Conservation (phyloP, 148 eudicot genomes). For the Limonium bicolor region DNA sequence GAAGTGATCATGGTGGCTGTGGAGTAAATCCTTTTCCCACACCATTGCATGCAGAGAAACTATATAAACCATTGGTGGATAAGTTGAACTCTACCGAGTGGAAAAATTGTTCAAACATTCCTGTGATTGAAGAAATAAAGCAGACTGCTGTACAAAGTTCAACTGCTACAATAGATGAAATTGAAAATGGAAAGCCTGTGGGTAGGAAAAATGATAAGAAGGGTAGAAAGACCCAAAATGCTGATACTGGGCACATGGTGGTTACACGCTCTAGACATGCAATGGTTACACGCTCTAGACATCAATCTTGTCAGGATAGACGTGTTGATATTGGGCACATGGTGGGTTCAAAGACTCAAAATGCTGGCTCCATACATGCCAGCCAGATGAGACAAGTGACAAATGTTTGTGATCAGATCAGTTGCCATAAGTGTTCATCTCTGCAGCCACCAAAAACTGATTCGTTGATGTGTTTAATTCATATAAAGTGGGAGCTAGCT, state of each 20-base stretch:
- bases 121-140: conserved; percentile 1
- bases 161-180: background rate
- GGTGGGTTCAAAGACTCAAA: no score
- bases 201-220: conserved; percentile 26
- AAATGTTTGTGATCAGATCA: conserved; percentile 23
- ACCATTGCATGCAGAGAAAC: conserved; percentile 22
- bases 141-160: background rate
- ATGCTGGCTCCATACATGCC: no score
- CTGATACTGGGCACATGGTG: conserved; percentile 9
- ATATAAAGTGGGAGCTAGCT: conserved; percentile 63
- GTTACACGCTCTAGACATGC: no score
- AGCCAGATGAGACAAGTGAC: conserved; percentile 12
- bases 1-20: conserved; percentile 16
- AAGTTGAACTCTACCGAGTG: conserved; percentile 35
- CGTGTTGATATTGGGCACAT: conserved; percentile 6
- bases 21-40: conserved; percentile 7
- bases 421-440: conserved; percentile 56
- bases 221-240: conserved; percentile 29
- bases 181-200: conserved; percentile 5
- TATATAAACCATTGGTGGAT: conserved; percentile 32
- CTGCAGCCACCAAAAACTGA: conserved; percentile 19
- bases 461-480: conserved; percentile 21
- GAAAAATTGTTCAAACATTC: no score
- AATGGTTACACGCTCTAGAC: conserved; percentile 48
- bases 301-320: conserved; percentile 22